A percentile compares a stretch with the other conserved stretches of the same genome.
Evolutionary conservation across 2,329 filamentous ascomycete species (phyloP).

Genomic region (Parasarocladium wereldwijsianum): DNA sequence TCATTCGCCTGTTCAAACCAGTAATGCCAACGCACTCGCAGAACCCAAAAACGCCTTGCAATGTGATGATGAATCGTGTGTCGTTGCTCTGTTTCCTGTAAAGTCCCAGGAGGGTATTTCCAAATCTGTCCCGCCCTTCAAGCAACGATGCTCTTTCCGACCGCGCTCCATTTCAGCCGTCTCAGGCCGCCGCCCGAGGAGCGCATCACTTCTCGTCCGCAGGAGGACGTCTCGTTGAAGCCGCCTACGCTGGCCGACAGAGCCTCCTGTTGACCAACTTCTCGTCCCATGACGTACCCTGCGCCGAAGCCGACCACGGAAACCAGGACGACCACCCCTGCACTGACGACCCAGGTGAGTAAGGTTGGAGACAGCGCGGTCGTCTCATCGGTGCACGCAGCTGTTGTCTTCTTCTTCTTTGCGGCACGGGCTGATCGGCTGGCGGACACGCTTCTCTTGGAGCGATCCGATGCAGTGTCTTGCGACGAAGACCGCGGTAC

Average conservation of each 20-base stretch:
- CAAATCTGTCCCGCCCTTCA: slow-evolving; percentile 1
- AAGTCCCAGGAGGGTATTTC: too few relatives aligned
- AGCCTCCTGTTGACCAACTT: slow-evolving; percentile 48
- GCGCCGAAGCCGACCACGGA: slow-evolving; percentile 56
- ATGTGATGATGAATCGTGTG: too few relatives aligned
- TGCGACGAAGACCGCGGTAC: slow-evolving; percentile 15
- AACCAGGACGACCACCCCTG: slow-evolving; percentile 52
- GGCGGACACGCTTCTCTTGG: slow-evolving; percentile 31
- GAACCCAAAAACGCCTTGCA: too few relatives aligned
- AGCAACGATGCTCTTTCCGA: slow-evolving; percentile 35
- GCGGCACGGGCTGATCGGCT: slow-evolving; percentile 27
- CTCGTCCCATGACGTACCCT: slow-evolving; percentile 52
- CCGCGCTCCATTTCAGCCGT: slow-evolving; percentile 38
- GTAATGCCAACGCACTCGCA: too few relatives aligned
- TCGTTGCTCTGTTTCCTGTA: too few relatives aligned
- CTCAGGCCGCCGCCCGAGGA: slow-evolving; percentile 35
- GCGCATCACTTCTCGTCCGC: slow-evolving; percentile 37
- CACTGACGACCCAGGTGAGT: slow-evolving; percentile 50
- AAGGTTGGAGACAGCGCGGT: slow-evolving; percentile 45
- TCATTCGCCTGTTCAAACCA: too few relatives aligned
- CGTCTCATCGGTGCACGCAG: slow-evolving; percentile 20
- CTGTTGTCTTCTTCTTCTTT: slow-evolving; percentile 43
- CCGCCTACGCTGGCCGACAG: slow-evolving; percentile 25
- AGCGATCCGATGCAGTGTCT: slow-evolving; percentile 22
- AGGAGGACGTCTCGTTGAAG: slow-evolving; percentile 28